A percentile compares a stretch with the other conserved stretches of the same genome.
These are phyloP conservation scores for Macrophomina phaseolina DNA, from an alignment of 2,329 filamentous ascomycete genomes.

Conservation along the genomic window DNA sequence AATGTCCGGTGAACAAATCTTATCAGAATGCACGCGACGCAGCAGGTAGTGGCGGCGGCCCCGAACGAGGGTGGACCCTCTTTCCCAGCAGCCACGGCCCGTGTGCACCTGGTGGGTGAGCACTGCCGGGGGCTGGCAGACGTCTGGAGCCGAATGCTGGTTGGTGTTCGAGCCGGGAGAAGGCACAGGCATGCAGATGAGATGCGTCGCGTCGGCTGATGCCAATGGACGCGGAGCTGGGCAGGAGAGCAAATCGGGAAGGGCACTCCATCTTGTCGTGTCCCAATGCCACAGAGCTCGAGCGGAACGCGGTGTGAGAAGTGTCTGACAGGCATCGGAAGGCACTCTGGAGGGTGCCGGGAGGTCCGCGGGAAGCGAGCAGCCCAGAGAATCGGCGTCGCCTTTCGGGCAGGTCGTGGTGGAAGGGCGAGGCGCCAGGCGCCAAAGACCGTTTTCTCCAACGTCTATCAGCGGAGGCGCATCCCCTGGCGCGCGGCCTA, in stretches of 20 bases:
- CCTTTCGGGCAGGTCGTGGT: slow-evolving; percentile 10
- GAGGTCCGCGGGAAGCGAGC: neutral
- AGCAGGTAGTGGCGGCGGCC: neutral
- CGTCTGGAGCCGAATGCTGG: neutral
- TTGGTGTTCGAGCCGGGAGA: neutral
- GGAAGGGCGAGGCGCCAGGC: neutral
- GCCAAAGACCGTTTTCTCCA: slow-evolving; percentile 12
- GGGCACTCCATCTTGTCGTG: neutral
- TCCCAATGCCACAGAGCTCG: slow-evolving; percentile 17
- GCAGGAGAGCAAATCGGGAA: neutral
- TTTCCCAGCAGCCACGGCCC: neutral
- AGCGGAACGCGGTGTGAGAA: neutral
- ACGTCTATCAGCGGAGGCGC: slow-evolving; percentile 6
- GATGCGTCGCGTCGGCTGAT: slow-evolving; percentile 3
- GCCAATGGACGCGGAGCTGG: no score
- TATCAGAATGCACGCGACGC: slow-evolving; percentile 9
- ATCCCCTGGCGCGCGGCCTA: neutral
- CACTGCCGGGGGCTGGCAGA: neutral
- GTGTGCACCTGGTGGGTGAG: neutral
- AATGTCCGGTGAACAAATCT: neutral
- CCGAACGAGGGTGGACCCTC: slow-evolving; percentile 4
- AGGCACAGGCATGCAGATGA: neutral
- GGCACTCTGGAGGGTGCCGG: neutral
- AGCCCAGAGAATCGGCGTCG: neutral
- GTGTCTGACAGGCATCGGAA: neutral